Base-by-base conservation (phyloP, 2,329 filamentous ascomycete species). In the Metarhizium robertsii region DNA sequence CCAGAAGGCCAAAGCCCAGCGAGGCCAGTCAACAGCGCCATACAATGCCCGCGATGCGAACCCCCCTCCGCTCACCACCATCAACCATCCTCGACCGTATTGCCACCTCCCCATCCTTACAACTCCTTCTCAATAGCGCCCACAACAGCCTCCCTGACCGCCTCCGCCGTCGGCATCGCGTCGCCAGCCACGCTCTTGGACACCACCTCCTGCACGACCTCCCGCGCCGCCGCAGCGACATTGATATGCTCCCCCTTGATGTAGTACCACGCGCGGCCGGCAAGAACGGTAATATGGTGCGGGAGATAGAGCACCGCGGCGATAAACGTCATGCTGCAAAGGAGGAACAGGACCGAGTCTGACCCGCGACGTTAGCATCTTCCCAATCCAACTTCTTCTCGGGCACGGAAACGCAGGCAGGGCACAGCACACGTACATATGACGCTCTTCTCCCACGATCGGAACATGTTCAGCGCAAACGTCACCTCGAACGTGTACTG, bases 401-500 rank as follows among this genome's bases (percentile, higher is more conserved):
- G 4, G 25, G 25, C 3, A 25, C 25, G 25, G 25, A 4, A 25
- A 1, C 25, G 25, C 25, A 25, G 25, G 25, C 3, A 25, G 25
- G 25, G 25, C 25, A 90, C 95, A 74, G 42, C 94, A 92, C 6
- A 73, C 90, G 56, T 81, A 97, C 94, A 97, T 75, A 97, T 95
- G 65, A 96, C 86, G 73, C 96, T 92, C 72, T 96, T 96, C 78
- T 99, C 94, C 53, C 88, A 91, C 1, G 91, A 88, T 42, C 92
- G 96, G 65, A 96, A 87, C 88, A 99, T 97, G 79, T 99, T 97
- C 30, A 97, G 82, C 58, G 88, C 87, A 73, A 95, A 94, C 13
- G 92, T 96, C 70, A 97, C 92, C 76, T 99, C 94, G 70, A 97
- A 91, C 78, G 97, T 94, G 78, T 97, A 96, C 70, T 92, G 86